Conservation (phyloP, 768 basidiomycete species). For the Leucosporidium creatinivorum region DNA sequence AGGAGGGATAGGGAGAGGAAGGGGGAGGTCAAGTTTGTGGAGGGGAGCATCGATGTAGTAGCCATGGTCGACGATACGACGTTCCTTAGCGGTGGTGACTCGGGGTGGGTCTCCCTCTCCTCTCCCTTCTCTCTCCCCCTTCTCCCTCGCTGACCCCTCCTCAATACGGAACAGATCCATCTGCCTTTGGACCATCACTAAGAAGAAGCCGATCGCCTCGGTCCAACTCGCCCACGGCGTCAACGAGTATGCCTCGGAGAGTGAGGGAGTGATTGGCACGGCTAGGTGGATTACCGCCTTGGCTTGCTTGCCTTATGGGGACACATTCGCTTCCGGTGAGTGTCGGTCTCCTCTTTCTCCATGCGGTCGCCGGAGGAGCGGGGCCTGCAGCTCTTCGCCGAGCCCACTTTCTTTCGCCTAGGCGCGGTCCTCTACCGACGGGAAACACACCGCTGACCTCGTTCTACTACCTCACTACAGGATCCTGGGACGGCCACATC, state of each 20-base stretch:
- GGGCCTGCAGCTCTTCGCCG: too few relatives aligned
- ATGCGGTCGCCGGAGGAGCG: too few relatives aligned
- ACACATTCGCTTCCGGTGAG: constrained; percentile 81
- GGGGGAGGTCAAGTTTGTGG: constrained; percentile 53
- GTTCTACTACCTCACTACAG: constrained; percentile 44
- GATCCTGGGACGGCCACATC: constrained; percentile 86
- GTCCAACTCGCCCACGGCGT: constrained; percentile 81
- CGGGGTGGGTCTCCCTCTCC: constrained; percentile 61
- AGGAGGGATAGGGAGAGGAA: constrained; percentile 47
- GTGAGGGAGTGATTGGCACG: constrained; percentile 64
- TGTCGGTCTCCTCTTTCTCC: background rate
- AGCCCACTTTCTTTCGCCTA: too few relatives aligned
- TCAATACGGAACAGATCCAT: constrained; percentile 58
- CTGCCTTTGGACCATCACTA: constrained; percentile 79
- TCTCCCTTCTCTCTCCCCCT: background rate
- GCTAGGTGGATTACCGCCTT: constrained; percentile 89
- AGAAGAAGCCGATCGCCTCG: constrained; percentile 91
- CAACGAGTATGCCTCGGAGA: constrained; percentile 60
- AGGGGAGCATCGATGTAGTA: constrained; percentile 85
- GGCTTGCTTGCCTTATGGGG: constrained; percentile 74
- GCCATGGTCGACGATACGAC: constrained; percentile 92
- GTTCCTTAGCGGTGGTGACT: constrained; percentile 90
- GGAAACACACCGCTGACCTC: background rate
- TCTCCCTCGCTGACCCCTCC: background rate
- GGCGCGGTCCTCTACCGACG: too few relatives aligned